These are phyloP conservation scores for Paraconiothyrium sp. DNA, from an alignment of 2,329 filamentous ascomycete species.

Conservation along the genomic window DNA sequence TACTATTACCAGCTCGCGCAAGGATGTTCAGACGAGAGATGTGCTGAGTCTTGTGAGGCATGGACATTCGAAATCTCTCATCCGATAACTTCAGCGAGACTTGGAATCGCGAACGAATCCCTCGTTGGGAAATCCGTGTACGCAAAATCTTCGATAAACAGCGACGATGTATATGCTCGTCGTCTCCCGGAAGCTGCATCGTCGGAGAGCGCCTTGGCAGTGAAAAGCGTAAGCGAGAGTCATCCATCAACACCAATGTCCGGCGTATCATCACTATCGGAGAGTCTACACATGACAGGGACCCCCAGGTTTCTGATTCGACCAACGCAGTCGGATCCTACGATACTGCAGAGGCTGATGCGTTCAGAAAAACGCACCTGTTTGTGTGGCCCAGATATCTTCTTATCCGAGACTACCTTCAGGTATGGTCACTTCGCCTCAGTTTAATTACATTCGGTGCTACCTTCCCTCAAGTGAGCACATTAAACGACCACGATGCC, in stretches of 20 bases:
- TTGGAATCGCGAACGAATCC: background rate
- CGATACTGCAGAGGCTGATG: background rate
- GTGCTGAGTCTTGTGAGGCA: too few relatives aligned
- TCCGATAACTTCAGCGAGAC: background rate
- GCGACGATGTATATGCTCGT: background rate
- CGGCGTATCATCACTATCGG: background rate
- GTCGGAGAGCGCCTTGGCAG: background rate
- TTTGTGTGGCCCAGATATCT: background rate
- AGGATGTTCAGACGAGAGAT: slow-evolving; percentile 8
- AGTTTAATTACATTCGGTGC: slow-evolving; percentile 14
- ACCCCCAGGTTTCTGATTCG: background rate
- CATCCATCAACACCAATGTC: slow-evolving; percentile 1
- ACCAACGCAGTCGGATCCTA: too few relatives aligned
- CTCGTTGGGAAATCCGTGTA: background rate
- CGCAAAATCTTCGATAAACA: background rate
- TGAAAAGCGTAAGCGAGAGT: background rate
- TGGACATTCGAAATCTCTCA: too few relatives aligned
- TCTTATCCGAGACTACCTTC: background rate
- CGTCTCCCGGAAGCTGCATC: background rate
- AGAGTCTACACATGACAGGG: background rate
- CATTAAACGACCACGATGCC: slow-evolving; percentile 19
- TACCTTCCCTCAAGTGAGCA: background rate
- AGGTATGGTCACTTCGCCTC: background rate
- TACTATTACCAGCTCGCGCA: too few relatives aligned
- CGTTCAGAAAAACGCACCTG: background rate